Evolutionary conservation across 768 basidiomycete species (phyloP).

Genomic region (Trametes villosa): DNA sequence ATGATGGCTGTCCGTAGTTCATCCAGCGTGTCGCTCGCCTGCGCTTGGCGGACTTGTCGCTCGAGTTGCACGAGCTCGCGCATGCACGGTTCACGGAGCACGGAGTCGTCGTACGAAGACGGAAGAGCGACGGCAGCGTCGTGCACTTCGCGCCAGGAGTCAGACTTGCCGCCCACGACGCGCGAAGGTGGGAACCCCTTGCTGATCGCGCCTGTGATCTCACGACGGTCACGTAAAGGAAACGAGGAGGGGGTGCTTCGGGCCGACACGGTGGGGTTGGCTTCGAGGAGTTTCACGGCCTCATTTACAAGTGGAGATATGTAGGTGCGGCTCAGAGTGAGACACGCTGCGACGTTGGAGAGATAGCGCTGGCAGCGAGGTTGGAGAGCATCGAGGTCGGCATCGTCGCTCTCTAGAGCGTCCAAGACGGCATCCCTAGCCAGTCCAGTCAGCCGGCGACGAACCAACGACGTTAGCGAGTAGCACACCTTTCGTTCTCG

Average conservation of each 20-base stretch:
- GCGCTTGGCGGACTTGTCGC: constrained; percentile 34
- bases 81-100: neutral
- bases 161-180: neutral
- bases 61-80: neutral
- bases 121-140: neutral
- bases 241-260: neutral
- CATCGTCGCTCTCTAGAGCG: too few relatives aligned
- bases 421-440: too few relatives aligned
- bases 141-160: neutral
- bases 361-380: too few relatives aligned
- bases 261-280: too few relatives aligned
- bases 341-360: too few relatives aligned
- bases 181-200: neutral
- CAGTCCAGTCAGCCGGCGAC: neutral
- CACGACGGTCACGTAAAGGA: neutral
- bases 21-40: constrained; percentile 35
- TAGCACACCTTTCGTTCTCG: neutral
- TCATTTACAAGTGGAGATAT: neutral
- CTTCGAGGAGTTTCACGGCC: neutral
- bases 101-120: neutral
- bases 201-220: neutral
- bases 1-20: constrained; percentile 34
- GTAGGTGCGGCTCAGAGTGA: too few relatives aligned
- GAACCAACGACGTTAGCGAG: too few relatives aligned
- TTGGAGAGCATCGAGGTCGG: too few relatives aligned